phyloP scores from a whole-genome alignment of 2,329 filamentous ascomycete genomes.

The Colletotrichum cordylinicola region DNA sequence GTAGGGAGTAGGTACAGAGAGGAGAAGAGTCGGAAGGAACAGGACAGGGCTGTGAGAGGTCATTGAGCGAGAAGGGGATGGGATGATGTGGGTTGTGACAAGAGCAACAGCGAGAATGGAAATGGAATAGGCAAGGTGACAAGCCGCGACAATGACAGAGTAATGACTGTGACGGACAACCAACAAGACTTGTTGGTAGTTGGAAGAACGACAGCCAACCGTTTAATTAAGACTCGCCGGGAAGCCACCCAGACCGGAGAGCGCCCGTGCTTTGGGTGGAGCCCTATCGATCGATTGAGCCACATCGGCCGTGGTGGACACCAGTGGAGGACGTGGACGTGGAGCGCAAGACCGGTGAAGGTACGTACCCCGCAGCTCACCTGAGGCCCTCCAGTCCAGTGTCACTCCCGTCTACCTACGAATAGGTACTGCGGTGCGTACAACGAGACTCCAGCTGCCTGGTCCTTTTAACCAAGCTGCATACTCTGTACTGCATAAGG shows the following conservation, averaged over 20 bases:
- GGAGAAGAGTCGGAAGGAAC: no score
- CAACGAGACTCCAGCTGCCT: not conserved
- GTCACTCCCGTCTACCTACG: no score
- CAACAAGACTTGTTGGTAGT: slow-evolving; percentile 8
- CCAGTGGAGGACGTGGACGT: not conserved
- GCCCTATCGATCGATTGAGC: slow-evolving; percentile 10
- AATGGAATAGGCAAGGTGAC: not conserved
- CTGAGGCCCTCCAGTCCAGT: not conserved
- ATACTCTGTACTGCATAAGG: no score
- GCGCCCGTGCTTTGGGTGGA: slow-evolving; percentile 5
- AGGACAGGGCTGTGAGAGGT: not conserved
- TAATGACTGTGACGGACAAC: not conserved
- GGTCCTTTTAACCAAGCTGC: not conserved
- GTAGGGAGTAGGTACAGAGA: no score
- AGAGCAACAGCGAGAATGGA: not conserved
- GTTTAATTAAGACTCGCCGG: slow-evolving; percentile 11
- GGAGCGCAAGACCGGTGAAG: not conserved
- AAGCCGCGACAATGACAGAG: not conserved
- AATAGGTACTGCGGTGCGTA: no score
- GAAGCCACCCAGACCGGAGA: slow-evolving; percentile 12
- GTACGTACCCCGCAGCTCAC: not conserved
- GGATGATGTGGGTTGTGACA: not conserved
- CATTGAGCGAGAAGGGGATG: not conserved
- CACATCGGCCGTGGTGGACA: slow-evolving; percentile 5
- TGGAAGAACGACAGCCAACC: slow-evolving; percentile 15